Conservation (phyloP, 805 yeast genomes). For the Hanseniaspora hatyaiensis region DNA sequence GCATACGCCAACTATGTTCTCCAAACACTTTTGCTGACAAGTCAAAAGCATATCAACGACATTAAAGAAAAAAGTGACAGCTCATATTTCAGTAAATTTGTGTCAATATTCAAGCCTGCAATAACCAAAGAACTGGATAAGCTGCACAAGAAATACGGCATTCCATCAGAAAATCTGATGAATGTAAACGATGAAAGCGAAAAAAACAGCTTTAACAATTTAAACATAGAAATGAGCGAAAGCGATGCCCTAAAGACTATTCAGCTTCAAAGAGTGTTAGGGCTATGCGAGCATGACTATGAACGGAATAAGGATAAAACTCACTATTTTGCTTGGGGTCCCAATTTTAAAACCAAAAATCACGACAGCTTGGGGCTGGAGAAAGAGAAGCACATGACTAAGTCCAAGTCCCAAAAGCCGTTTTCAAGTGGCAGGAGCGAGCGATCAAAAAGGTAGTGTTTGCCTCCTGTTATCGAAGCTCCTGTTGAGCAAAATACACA, state of each 20-base stretch:
- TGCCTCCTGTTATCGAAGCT: too few species aligned
- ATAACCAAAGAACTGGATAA: background rate
- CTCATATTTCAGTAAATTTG: conserved; percentile 1
- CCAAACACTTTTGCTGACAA: conserved; percentile 67
- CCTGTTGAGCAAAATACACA: too few species aligned
- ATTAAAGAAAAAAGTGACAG: conserved; percentile 3
- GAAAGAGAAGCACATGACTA: background rate
- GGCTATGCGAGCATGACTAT: conserved; percentile 7
- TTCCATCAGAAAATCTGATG: background rate
- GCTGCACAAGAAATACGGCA: background rate
- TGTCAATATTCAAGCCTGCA: conserved; percentile 2
- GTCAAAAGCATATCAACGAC: conserved; percentile 33
- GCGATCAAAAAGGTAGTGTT: background rate
- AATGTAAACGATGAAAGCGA: background rate
- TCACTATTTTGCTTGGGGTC: conserved; percentile 7
- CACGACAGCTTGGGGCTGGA: conserved; percentile 11
- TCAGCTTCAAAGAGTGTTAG: conserved; percentile 10
- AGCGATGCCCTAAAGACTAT: background rate
- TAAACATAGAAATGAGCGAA: background rate
- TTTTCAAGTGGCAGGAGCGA: too few species aligned
- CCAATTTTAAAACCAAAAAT: conserved; percentile 13
- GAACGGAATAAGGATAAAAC: conserved; percentile 4
- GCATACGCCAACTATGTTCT: conserved; percentile 90
- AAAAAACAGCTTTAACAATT: background rate
- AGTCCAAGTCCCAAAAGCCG: background rate